Evolutionary conservation across 768 basidiomycete species (phyloP), one percentile per base, ranked within the genome.

Genomic region (Psilocybe tampanensis): DNA sequence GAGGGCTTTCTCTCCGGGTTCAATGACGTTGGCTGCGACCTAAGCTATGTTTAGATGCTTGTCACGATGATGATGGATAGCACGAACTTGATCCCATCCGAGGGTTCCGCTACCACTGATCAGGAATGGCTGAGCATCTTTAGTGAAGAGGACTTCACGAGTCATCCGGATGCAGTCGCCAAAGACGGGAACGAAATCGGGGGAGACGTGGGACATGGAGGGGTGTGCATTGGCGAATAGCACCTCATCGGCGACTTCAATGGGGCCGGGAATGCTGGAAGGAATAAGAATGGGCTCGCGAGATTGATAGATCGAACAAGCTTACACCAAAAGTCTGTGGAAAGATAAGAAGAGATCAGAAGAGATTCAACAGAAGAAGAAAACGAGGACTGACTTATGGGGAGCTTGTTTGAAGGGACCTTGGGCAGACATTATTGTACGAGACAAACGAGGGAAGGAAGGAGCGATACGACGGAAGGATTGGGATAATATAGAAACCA

Each of bases 51-150:
- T 59, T 57, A 23, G 42, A 45, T 36, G 17, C 29, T 26, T 18
- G 19, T 23, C 29, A 54, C 6, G 17, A 29, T 52, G 23, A 48
- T 22, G 24, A 11, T 11, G 45, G 19, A 42, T 29, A 34, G 43
- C 19, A 67, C 81, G 61, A 43, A 82, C 91, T 83, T 93, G 90
- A 71, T 98, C 95, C 95, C 95, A 98, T 24, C 97, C 97, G 32
- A 99, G 80, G 2, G 97, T 98, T 15, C 97, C 97, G 53, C 89
- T 92, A 1, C 97, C 97, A 23, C 95, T 88, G 60, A 98, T 90
- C 65, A 99, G 74, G 80, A 99, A 94, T 0, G 94, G 93, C 67
- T 98, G 97, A 0, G 82, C 91, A 21, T 79, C 75, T 53, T 85
- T 89, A 60, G 54, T 49, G 12, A 49, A 42, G 47, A 58, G 45